These are phyloP conservation scores for Botrytis aclada DNA, from an alignment of 2,329 filamentous ascomycete genomes.

Conservation along the genomic window DNA sequence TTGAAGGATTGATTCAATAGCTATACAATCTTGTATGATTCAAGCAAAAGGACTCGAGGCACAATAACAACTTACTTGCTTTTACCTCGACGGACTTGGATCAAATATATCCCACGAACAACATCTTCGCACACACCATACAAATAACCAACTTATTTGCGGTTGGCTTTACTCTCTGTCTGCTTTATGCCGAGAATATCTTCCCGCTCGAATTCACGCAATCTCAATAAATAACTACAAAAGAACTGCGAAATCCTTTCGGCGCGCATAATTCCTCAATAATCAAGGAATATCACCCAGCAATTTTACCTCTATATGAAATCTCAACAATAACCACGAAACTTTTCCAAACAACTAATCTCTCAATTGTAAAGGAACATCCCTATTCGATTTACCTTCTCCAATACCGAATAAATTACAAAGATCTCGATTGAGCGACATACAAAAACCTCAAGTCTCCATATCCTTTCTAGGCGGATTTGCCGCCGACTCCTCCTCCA, in stretches of 20 bases:
- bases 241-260: not conserved
- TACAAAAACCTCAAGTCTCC: conserved; percentile 7
- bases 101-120: not conserved
- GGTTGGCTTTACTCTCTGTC: not conserved
- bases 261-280: not conserved
- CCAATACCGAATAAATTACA: not conserved
- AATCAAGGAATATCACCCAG: not conserved
- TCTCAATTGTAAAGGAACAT: not conserved
- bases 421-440: conserved; percentile 8
- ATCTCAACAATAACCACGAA: conserved; percentile 1
- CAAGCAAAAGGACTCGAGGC: not conserved
- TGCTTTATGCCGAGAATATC: not conserved
- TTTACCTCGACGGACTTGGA: not conserved
- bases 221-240: conserved; percentile 1
- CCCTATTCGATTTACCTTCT: not conserved
- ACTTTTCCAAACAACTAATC: not conserved
- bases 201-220: not conserved
- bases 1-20: not conserved
- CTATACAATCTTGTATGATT: not conserved
- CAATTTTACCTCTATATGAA: not conserved
- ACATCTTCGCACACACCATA: not conserved
- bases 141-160: not conserved
- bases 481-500: conserved; percentile 25
- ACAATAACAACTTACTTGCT: not conserved
- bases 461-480: conserved; percentile 13